Base-by-base conservation (phyloP, 225 moss, liverwort and hornwort species). In the Antitrichia curtipendula region DNA sequence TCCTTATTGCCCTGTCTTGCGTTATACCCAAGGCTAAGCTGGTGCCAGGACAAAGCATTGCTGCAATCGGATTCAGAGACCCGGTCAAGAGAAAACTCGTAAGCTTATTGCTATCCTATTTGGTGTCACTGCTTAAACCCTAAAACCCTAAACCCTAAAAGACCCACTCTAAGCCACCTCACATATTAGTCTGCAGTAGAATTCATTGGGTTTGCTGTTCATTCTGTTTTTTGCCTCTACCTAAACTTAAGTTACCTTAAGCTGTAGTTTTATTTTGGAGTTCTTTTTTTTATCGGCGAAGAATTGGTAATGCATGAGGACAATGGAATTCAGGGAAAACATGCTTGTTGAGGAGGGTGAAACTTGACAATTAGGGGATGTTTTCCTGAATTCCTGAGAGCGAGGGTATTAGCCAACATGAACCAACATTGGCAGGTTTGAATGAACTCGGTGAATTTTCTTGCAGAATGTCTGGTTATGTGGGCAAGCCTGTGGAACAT, bases 21-120 rank as follows among this genome's bases (percentile, higher is more conserved):
- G 63, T 98, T 20, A 91, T 98, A 19, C 98, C 98, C 17, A 96
- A 93, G 87, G 96, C 98, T 53, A 98, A 96, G 89, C 92, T 98
- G 49, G 98, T 98, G 36, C 97, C 97, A 9, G 91, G 91, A 87
- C 93, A 76, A n/a, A 89, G 88, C 69, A 97, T 98, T 41, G 95
- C 96, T 5, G 95, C 84, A 10, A 92, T 96, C 57, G 98, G 97
- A 11, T 96, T 94, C 72, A 94, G 93, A 60, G 94, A 96, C 59
- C 81, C 86, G 52, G 66, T 88, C 45, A 97, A 95, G 92, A 86
- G 94, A 68, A 88, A 90, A 32, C 90, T 92, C 31, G 95, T 94
- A 82, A 75, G 88, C 84, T 24, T 16, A 43, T 20, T 69, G 31
- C 65, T 21, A 36, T 50, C 41, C 45, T 81, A 83, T 40, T 68